phyloP scores from a whole-genome alignment of 2,329 filamentous ascomycete genomes.

The Dothidotthia symphoricarpi region DNA sequence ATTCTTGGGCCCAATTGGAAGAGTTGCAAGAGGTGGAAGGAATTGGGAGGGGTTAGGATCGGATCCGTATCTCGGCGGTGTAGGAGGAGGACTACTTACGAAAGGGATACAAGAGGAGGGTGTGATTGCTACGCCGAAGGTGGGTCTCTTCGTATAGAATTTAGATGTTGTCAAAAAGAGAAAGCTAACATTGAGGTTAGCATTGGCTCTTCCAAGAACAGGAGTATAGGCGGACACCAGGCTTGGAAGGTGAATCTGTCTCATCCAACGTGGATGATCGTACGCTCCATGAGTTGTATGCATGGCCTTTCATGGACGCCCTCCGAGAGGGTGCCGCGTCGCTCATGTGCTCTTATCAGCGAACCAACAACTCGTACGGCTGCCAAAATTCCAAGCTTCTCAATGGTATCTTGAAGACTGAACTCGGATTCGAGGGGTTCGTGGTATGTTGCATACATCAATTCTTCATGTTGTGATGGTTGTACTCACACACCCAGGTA shows the following conservation, averaged over 20 bases:
- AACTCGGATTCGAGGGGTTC: constrained; percentile 51
- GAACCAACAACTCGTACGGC: constrained; percentile 31
- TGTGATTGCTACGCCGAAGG: constrained; percentile 31
- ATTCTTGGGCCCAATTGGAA: constrained; percentile 66
- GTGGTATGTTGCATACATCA: constrained; percentile 30
- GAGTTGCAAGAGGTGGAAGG: constrained; percentile 68
- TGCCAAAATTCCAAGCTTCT: constrained; percentile 43
- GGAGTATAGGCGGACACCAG: constrained; percentile 46
- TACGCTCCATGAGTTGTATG: constrained; percentile 65
- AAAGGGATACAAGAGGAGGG: constrained; percentile 56
- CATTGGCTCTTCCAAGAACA: constrained; percentile 54
- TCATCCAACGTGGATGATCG: constrained; percentile 64
- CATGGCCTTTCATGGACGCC: constrained; percentile 64
- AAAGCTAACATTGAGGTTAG: constrained; percentile 37
- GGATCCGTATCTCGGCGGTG: constrained; percentile 63
- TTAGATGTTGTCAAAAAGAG: not conserved
- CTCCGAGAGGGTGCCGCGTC: constrained; percentile 57
- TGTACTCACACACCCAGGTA: constrained; percentile 5
- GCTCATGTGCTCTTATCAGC: constrained; percentile 58
- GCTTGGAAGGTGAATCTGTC: constrained; percentile 53
- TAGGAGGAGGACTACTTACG: constrained; percentile 51
- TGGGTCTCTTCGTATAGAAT: constrained; percentile 1
- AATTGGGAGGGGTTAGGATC: constrained; percentile 72
- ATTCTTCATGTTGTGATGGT: too few species aligned
- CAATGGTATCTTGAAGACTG: constrained; percentile 52